Percentiles rank a stretch among this genome's conserved stretches.
Evolutionary conservation across 1,139 yeast genomes (phyloP).

Genomic region (Suhomyces bolitotheri): DNA sequence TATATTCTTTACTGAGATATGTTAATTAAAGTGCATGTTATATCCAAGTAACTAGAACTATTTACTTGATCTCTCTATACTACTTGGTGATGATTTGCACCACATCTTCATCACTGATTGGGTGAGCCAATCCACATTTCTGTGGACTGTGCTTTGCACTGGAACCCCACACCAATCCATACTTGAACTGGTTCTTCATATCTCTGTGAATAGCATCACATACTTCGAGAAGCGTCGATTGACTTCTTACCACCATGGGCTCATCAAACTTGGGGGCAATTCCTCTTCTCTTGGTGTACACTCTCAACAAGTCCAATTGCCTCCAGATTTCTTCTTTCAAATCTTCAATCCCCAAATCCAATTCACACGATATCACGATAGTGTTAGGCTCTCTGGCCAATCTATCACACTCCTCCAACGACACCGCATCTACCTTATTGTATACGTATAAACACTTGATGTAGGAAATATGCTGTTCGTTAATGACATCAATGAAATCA

Average conservation of each 20-base stretch:
- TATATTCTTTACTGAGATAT: no score
- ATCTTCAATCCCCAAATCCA: conserved; percentile 83
- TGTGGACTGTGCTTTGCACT: conserved; percentile 96
- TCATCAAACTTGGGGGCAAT: conserved; percentile 76
- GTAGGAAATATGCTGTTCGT: conserved; percentile 82
- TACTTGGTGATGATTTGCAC: conserved; percentile 84
- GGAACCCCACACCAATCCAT: conserved; percentile 96
- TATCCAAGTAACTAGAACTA: no score
- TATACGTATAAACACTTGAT: conserved; percentile 91
- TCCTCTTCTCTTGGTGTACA: conserved; percentile 86
- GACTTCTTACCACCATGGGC: conserved; percentile 85
- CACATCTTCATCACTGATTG: conserved; percentile 90
- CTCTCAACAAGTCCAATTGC: conserved; percentile 72
- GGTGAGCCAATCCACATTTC: conserved; percentile 86
- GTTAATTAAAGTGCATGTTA: no score
- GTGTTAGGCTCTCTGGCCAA: conserved; percentile 91
- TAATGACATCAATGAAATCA: conserved; percentile 89
- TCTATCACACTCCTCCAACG: conserved; percentile 90
- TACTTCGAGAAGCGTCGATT: conserved; percentile 78
- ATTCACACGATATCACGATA: conserved; percentile 88
- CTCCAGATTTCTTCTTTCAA: conserved; percentile 93
- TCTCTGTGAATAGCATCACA: conserved; percentile 94
- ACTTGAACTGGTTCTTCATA: conserved; percentile 86
- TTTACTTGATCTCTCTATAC: no score
- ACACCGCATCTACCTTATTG: conserved; percentile 93